phyloP scores from a whole-genome alignment of 1,284 basidiomycete species.

The Rhodotorula mucilaginosa region DNA sequence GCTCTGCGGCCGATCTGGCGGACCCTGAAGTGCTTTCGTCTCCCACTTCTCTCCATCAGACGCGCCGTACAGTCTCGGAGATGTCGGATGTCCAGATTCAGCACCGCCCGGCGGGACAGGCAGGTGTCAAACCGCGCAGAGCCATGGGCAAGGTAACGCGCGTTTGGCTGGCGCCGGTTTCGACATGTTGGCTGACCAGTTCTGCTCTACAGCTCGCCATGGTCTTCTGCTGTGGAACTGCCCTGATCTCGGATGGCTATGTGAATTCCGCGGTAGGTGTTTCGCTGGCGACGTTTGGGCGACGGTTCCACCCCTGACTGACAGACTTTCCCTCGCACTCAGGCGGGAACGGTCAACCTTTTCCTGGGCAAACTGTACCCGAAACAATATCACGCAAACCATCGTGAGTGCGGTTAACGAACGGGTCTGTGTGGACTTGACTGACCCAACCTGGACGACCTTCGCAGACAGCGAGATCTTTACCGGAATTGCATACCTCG shows the following conservation, averaged over 20 bases:
- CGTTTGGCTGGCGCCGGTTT: too few relatives aligned
- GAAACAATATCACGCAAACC: slow-evolving; percentile 8
- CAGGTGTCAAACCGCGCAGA: not conserved
- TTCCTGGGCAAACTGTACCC: slow-evolving; percentile 24
- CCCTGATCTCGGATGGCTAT: slow-evolving; percentile 78
- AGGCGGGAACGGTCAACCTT: slow-evolving; percentile 27
- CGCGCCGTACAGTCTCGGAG: too few relatives aligned
- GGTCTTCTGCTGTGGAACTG: slow-evolving; percentile 44
- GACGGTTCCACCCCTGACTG: too few relatives aligned
- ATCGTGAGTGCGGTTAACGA: not conserved
- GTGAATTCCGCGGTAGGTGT: not conserved
- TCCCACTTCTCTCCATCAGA: not conserved
- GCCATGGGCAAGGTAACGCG: not conserved
- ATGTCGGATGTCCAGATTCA: not conserved
- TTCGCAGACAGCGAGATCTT: slow-evolving; percentile 19
- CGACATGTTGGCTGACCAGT: too few relatives aligned
- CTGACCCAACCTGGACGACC: not conserved
- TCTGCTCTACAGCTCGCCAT: not conserved
- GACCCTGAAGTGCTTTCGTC: not conserved
- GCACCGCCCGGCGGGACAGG: not conserved
- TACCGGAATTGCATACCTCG: slow-evolving; percentile 66
- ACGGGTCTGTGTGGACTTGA: not conserved
- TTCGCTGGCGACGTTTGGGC: too few relatives aligned
- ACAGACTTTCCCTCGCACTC: not conserved
- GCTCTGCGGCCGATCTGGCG: too few relatives aligned